A percentile compares a stretch with the other conserved stretches of the same genome.
phyloP scores from a whole-genome alignment of 2,329 filamentous ascomycete species.

The Colletotrichum chlorophyti region DNA sequence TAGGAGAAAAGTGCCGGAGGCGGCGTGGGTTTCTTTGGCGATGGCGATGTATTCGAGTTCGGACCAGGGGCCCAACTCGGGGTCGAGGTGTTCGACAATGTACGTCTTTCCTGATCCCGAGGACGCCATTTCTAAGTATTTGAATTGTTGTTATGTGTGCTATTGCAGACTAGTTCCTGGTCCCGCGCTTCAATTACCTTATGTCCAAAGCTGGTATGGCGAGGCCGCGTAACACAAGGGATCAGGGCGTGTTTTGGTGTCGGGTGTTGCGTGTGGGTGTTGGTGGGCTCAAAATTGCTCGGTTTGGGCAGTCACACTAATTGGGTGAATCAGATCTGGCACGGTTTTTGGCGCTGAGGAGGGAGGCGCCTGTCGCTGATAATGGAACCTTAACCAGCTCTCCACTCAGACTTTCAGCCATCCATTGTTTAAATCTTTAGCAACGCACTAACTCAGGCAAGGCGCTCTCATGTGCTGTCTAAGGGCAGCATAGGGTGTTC shows the following conservation, averaged over 20 bases:
- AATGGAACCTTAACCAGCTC: too few relatives aligned
- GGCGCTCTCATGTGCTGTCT: too few relatives aligned
- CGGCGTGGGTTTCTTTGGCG: slow-evolving; percentile 76
- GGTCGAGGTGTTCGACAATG: slow-evolving; percentile 96
- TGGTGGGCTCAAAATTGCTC: slow-evolving; percentile 12
- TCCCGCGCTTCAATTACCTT: too few relatives aligned
- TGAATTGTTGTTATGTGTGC: background rate
- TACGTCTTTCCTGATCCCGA: slow-evolving; percentile 78
- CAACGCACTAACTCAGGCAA: too few relatives aligned
- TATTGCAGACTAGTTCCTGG: too few relatives aligned
- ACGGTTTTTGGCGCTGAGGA: background rate
- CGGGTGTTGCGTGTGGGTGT: background rate
- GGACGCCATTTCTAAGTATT: slow-evolving; percentile 1
- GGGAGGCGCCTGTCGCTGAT: slow-evolving; percentile 14
- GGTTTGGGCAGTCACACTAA: slow-evolving; percentile 20
- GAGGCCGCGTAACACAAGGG: slow-evolving; percentile 17
- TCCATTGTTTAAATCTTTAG: too few relatives aligned
- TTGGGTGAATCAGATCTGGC: background rate
- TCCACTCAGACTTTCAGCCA: slow-evolving; percentile 3
- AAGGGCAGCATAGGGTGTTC: too few relatives aligned
- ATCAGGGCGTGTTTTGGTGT: background rate
- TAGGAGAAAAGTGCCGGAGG: slow-evolving; percentile 76
- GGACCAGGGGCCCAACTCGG: slow-evolving; percentile 93
- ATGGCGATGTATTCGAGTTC: slow-evolving; percentile 91
- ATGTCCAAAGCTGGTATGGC: background rate